These are phyloP conservation scores for Erysimum cheiranthoides DNA, from an alignment of 345 rosid species.

Conservation along the genomic window DNA sequence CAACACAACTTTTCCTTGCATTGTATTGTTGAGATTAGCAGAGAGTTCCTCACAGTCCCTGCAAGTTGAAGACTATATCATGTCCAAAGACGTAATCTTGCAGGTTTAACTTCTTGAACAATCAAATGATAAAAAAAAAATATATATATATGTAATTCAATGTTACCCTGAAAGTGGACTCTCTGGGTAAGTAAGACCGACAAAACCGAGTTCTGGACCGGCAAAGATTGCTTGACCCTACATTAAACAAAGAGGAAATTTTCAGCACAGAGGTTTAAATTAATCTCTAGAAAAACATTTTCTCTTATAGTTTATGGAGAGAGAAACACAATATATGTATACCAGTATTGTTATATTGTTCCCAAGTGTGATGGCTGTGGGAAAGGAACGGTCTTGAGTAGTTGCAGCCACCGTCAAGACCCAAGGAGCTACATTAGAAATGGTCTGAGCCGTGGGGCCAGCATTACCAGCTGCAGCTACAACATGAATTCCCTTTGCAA, in stretches of 20 bases:
- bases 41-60: constrained; percentile 1
- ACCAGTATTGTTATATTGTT: constrained; percentile 41
- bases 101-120: not conserved
- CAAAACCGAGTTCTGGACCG: constrained; percentile 52
- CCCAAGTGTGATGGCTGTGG: constrained; percentile 51
- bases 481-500: constrained; percentile 53
- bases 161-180: constrained; percentile 14
- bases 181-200: constrained; percentile 50
- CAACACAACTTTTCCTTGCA: constrained; percentile 59
- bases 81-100: not conserved
- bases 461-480: constrained; percentile 53
- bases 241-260: not conserved
- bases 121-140: not conserved
- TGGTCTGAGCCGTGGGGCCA: constrained; percentile 50
- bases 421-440: constrained; percentile 58
- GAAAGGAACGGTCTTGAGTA: constrained; percentile 59
- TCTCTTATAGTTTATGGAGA: not conserved
- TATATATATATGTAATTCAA: too few relatives aligned
- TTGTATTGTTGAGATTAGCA: constrained; percentile 16
- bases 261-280: not conserved
- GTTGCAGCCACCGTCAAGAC: constrained; percentile 61
- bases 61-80: not conserved
- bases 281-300: not conserved
- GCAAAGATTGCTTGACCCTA: constrained; percentile 63
- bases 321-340: not conserved